Base-by-base conservation (phyloP, 768 basidiomycete genomes). In the Leccinum ochraceum region DNA sequence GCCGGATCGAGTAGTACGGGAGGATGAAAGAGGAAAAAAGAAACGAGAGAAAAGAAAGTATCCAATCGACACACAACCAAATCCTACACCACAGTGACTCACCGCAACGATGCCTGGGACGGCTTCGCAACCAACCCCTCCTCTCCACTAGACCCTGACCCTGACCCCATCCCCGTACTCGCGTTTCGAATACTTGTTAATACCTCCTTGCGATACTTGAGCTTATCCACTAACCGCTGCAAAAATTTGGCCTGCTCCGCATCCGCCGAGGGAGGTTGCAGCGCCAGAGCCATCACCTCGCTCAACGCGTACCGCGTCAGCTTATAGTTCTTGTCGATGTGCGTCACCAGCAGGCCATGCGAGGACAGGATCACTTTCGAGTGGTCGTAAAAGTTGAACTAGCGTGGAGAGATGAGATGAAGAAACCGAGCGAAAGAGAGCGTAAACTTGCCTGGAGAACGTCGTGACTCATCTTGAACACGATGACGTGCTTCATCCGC, bases 361-460 rank as follows among this genome's bases (percentile, higher is more conserved):
- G 87, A 85, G 17, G 94, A 93, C 55, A 99, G 79, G 59, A 99
- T 87, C 61, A 98, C 78, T 74, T 99, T 99, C 44, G 92, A 89
- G 78, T 99, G 96, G 76, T 98, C 97, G 74, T 92, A 93, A 74
- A 98, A 98, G 80, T 98, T 99, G 84, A 98, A 98, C 96, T 98
- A 57, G 67, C 53, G 64, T 60, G 54, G 39, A 30, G 26, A 26
- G 44, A 20, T 30, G 54, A 53, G 20, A 59, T 22, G 44, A 16
- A 49, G n/a, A 51, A 24, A 20, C 24, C 11, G 59, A 22, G 46
- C 49, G 48, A 54, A 49, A 26, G 17, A 49, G 34, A n/a, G n/a
- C n/a, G 5, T 26, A 5, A 26, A n/a, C 22, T 50, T 60, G 92
- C 95, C 86, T 98, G 96, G n/a, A 98, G 75, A 58, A 94, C 88